A percentile compares a stretch with the other conserved stretches of the same genome.
These are phyloP conservation scores for Xylariaceae sp. DNA, from an alignment of 2,329 filamentous ascomycete genomes.

Conservation along the genomic window DNA sequence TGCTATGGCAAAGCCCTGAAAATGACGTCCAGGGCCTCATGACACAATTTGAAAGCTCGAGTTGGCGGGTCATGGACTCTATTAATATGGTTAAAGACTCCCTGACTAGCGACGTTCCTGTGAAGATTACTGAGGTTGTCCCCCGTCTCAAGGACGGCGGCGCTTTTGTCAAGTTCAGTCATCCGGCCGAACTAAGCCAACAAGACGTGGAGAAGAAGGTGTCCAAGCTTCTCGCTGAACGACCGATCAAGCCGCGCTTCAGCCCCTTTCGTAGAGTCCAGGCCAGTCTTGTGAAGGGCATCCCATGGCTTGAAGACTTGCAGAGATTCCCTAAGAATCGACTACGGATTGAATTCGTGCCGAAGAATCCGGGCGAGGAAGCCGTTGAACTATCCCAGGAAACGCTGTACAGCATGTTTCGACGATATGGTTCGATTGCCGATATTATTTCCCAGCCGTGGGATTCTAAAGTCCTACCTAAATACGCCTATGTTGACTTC, in stretches of 20 bases:
- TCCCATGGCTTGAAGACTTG: conserved; percentile 91
- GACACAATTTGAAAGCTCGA: conserved; percentile 46
- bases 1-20: conserved; percentile 43
- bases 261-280: conserved; percentile 70
- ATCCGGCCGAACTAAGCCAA: conserved; percentile 36
- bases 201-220: conserved; percentile 57
- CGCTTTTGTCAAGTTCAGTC: conserved; percentile 64
- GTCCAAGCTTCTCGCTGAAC: conserved; percentile 56
- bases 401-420: conserved; percentile 77
- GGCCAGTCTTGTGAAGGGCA: conserved; percentile 69
- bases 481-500: conserved; percentile 76
- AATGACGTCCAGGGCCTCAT: conserved; percentile 46
- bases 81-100: conserved; percentile 53
- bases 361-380: conserved; percentile 62
- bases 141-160: conserved; percentile 87
- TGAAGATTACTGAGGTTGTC: conserved; percentile 74
- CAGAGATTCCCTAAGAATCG: conserved; percentile 72
- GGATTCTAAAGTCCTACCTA: conserved; percentile 79
- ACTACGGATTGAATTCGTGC: conserved; percentile 78
- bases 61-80: conserved; percentile 46
- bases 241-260: conserved; percentile 82
- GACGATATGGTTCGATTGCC: conserved; percentile 81
- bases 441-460: conserved; percentile 78
- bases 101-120: conserved; percentile 54
- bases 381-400: conserved; percentile 81